A percentile compares a stretch with the other conserved stretches of the same genome.
Evolutionary conservation across 495 filamentous ascomycete species (phyloP).

Genomic region (Penicillium cosmopolitanum): DNA sequence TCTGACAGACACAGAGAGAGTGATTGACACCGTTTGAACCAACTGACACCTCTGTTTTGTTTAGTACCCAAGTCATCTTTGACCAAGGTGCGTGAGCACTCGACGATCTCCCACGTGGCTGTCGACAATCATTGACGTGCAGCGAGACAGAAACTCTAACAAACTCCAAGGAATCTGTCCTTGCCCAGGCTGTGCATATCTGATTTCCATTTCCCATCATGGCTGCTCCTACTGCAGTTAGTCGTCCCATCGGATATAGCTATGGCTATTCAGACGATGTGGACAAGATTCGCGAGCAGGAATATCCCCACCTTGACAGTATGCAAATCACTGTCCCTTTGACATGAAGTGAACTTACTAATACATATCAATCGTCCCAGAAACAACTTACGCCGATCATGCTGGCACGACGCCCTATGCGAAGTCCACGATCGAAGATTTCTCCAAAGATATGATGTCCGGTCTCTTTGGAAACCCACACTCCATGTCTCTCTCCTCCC

Average conservation of each 20-base stretch:
- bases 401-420: slow-evolving; percentile 83
- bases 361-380: slow-evolving; percentile 43
- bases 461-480: slow-evolving; percentile 92
- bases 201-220: slow-evolving; percentile 11
- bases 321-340: slow-evolving; percentile 5
- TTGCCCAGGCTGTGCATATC: neutral
- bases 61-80: neutral
- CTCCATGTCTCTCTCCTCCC: slow-evolving; percentile 80
- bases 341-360: neutral
- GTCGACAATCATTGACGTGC: neutral
- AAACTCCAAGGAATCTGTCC: neutral
- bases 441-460: slow-evolving; percentile 72
- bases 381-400: slow-evolving; percentile 86
- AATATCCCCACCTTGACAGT: slow-evolving; percentile 90
- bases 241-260: slow-evolving; percentile 20
- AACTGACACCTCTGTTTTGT: neutral
- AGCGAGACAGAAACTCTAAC: slow-evolving; percentile 3
- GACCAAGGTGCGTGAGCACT: neutral
- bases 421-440: slow-evolving; percentile 79
- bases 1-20: no score
- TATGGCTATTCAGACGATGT: slow-evolving; percentile 65
- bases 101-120: neutral
- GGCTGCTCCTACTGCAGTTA: slow-evolving; percentile 2
- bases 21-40: no score
- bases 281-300: slow-evolving; percentile 66